These are phyloP conservation scores for Sphaerostilbella broomeana DNA, from an alignment of 2,329 filamentous ascomycete genomes.

Conservation along the genomic window DNA sequence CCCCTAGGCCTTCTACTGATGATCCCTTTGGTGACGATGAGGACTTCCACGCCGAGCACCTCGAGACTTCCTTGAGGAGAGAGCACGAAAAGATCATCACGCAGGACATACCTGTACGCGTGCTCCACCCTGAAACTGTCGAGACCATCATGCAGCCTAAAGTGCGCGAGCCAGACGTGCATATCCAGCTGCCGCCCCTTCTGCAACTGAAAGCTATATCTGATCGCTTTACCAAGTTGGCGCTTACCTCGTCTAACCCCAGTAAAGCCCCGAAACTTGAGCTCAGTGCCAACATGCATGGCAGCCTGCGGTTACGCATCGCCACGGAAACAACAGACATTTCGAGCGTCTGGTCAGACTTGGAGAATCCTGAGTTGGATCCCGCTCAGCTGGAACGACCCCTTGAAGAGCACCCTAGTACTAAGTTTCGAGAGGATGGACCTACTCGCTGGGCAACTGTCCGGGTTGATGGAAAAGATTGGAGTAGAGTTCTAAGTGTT, in stretches of 20 bases:
- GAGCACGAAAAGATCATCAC: slow-evolving; percentile 89
- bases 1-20: slow-evolving; percentile 26
- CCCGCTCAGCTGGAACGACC: slow-evolving; percentile 65
- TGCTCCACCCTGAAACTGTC: slow-evolving; percentile 76
- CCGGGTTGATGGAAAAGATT: slow-evolving; percentile 86
- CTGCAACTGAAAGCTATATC: slow-evolving; percentile 89
- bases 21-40: slow-evolving; percentile 36
- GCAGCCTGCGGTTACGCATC: slow-evolving; percentile 71
- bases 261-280: slow-evolving; percentile 63
- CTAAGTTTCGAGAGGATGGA: slow-evolving; percentile 66
- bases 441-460: slow-evolving; percentile 85
- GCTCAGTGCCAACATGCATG: slow-evolving; percentile 90
- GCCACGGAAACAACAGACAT: slow-evolving; percentile 80
- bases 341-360: slow-evolving; percentile 74
- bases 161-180: slow-evolving; percentile 85
- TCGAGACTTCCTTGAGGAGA: slow-evolving; percentile 52
- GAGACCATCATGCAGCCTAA: slow-evolving; percentile 89
- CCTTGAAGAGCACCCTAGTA: slow-evolving; percentile 74
- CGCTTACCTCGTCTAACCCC: slow-evolving; percentile 40
- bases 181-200: slow-evolving; percentile 83
- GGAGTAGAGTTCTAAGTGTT: slow-evolving; percentile 90
- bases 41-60: slow-evolving; percentile 42
- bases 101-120: slow-evolving; percentile 91
- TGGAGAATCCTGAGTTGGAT: slow-evolving; percentile 84
- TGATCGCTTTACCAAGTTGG: slow-evolving; percentile 88